These are phyloP conservation scores for Russula lepida DNA, from an alignment of 768 basidiomycete genomes.

Conservation along the genomic window DNA sequence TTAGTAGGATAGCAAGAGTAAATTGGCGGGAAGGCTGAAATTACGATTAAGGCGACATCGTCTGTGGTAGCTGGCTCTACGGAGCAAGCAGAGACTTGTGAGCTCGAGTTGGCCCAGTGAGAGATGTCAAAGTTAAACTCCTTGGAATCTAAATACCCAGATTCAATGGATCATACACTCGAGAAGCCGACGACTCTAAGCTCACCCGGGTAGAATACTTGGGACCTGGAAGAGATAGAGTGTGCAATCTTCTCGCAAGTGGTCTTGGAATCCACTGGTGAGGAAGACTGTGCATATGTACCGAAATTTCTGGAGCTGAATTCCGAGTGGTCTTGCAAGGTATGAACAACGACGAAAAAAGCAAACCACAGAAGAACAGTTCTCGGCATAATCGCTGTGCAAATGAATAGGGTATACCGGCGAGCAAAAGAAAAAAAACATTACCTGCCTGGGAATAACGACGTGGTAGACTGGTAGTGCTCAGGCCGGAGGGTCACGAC, in stretches of 20 bases:
- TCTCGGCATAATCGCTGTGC: background rate
- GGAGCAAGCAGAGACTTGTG: constrained; percentile 12
- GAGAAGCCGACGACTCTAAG: background rate
- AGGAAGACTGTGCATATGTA: background rate
- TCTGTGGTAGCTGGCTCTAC: constrained; percentile 17
- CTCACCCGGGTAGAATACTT: constrained; percentile 6
- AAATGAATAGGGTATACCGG: background rate
- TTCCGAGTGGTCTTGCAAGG: background rate
- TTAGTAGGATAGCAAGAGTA: background rate
- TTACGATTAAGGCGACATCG: constrained; percentile 17
- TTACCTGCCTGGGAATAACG: no score
- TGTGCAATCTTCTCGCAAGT: no score
- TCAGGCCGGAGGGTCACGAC: no score
- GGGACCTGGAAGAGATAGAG: background rate
- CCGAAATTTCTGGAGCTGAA: background rate
- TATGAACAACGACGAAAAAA: background rate
- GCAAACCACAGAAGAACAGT: background rate
- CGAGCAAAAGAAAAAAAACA: no score
- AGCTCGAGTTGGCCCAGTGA: constrained; percentile 15
- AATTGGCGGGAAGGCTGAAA: background rate
- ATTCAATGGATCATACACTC: background rate
- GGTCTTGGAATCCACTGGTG: background rate
- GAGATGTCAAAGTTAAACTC: no score
- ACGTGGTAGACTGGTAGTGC: no score
- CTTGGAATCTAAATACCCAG: background rate